These are phyloP conservation scores for Calophaca sinica DNA, from an alignment of 306 rosid genomes.

Conservation along the genomic window DNA sequence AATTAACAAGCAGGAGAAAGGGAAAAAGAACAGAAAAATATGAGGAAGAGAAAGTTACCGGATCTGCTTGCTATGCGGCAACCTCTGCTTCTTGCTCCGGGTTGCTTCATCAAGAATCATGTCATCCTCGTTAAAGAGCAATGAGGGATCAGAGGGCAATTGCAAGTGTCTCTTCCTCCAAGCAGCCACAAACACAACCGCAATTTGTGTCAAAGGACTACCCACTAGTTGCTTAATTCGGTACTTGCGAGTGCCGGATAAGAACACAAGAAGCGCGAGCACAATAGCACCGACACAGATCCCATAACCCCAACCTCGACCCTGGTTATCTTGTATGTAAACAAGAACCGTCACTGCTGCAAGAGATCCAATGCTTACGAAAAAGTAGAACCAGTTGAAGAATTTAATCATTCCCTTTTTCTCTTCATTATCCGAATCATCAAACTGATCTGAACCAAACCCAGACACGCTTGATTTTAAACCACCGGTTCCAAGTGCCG, in stretches of 20 bases:
- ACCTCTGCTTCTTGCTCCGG: constrained; percentile 59
- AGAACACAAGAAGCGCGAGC: constrained; percentile 57
- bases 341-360: constrained; percentile 75
- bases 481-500: constrained; percentile 88
- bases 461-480: constrained; percentile 88
- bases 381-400: constrained; percentile 91
- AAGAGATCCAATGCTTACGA: constrained; percentile 80
- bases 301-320: constrained; percentile 89
- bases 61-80: constrained; percentile 74
- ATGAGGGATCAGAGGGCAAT: constrained; percentile 61
- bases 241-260: constrained; percentile 73
- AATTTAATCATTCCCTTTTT: constrained; percentile 62
- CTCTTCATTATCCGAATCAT: constrained; percentile 64
- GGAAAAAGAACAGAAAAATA: no score
- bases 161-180: constrained; percentile 64
- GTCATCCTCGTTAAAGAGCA: constrained; percentile 53
- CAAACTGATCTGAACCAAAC: constrained; percentile 90
- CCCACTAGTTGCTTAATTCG: constrained; percentile 77
- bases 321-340: constrained; percentile 73
- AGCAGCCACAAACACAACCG: constrained; percentile 69
- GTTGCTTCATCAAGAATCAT: constrained; percentile 23
- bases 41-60: constrained; percentile 51
- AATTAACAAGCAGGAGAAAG: no score
- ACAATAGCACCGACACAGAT: constrained; percentile 70
- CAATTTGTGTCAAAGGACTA: constrained; percentile 86